Evolutionary conservation across 2,329 filamentous ascomycete species (phyloP).

Genomic region (Neonectria magnoliae): DNA sequence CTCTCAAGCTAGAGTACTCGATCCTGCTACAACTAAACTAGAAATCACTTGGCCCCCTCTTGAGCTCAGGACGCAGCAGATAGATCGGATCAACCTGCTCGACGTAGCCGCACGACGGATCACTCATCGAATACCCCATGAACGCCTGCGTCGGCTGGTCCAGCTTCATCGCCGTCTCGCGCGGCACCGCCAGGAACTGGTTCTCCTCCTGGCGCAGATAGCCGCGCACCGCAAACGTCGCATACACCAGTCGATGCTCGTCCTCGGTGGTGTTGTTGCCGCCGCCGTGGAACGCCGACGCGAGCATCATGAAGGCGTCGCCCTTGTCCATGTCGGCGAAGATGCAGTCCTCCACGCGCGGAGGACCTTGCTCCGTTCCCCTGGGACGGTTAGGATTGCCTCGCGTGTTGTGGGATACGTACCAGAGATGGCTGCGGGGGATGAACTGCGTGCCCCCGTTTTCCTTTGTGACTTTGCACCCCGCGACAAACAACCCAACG

Average conservation of each 20-base stretch:
- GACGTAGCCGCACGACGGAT: constrained; percentile 29
- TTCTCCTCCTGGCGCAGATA: constrained; percentile 32
- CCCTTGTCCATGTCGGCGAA: constrained; percentile 31
- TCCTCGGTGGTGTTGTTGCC: constrained; percentile 25
- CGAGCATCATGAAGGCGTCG: constrained; percentile 32
- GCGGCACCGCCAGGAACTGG: constrained; percentile 23
- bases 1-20: no score
- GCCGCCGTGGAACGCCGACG: constrained; percentile 26
- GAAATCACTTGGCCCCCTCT: constrained; percentile 17
- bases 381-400: neutral
- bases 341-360: constrained; percentile 16
- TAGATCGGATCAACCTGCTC: constrained; percentile 32
- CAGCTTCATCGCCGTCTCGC: constrained; percentile 7
- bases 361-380: constrained; percentile 17
- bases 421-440: constrained; percentile 27
- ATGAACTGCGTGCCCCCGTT: constrained; percentile 32
- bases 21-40: no score
- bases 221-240: constrained; percentile 16
- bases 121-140: constrained; percentile 30
- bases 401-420: neutral
- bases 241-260: constrained; percentile 23
- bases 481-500: constrained; percentile 16
- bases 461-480: constrained; percentile 15
- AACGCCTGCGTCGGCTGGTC: constrained; percentile 25
- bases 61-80: constrained; percentile 23